Conservation (phyloP, 352 stramenopile genomes). For the Globisporangium paroecandrum region DNA sequence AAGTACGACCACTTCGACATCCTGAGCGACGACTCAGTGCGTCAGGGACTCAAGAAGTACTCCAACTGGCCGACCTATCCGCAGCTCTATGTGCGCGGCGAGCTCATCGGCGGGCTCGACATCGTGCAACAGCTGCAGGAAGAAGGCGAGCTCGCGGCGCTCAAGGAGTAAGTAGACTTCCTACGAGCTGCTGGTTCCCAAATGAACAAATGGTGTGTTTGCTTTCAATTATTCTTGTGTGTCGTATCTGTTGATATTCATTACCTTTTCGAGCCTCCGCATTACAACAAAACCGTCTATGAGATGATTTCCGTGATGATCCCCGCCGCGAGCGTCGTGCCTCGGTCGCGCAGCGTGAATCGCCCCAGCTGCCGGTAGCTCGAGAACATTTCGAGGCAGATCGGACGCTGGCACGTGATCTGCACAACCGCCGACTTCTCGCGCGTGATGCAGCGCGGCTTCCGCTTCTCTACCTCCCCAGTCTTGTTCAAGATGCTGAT, state of each 20-base stretch:
- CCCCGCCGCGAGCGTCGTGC: slow-evolving; percentile 77
- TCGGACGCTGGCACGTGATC: slow-evolving; percentile 69
- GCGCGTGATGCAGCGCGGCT: slow-evolving; percentile 82
- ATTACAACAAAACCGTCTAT: slow-evolving; percentile 23
- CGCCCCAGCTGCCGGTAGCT: slow-evolving; percentile 75
- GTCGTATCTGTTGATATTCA: slow-evolving; percentile 5
- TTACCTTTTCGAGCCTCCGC: not conserved
- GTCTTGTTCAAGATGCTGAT: slow-evolving; percentile 71
- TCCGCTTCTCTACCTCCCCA: slow-evolving; percentile 78
- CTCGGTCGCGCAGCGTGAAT: slow-evolving; percentile 81
- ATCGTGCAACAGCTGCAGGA: slow-evolving; percentile 96
- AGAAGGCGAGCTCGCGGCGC: slow-evolving; percentile 72
- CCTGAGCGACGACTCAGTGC: slow-evolving; percentile 94
- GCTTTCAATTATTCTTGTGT: not conserved
- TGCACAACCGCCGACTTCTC: slow-evolving; percentile 82
- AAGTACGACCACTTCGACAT: slow-evolving; percentile 97
- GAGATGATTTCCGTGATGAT: slow-evolving; percentile 81
- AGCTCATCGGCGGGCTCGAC: slow-evolving; percentile 97
- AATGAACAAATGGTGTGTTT: slow-evolving; percentile 2
- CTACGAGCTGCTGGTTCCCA: not conserved
- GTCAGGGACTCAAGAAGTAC: slow-evolving; percentile 96
- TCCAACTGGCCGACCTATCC: slow-evolving; percentile 99
- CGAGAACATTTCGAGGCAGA: slow-evolving; percentile 82
- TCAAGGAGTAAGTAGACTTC: slow-evolving; percentile 58
- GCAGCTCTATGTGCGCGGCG: slow-evolving; percentile 96